A percentile compares a stretch with the other conserved stretches of the same genome.
phyloP scores from a whole-genome alignment of 1,284 basidiomycete species.

The Inonotus obliquus region DNA sequence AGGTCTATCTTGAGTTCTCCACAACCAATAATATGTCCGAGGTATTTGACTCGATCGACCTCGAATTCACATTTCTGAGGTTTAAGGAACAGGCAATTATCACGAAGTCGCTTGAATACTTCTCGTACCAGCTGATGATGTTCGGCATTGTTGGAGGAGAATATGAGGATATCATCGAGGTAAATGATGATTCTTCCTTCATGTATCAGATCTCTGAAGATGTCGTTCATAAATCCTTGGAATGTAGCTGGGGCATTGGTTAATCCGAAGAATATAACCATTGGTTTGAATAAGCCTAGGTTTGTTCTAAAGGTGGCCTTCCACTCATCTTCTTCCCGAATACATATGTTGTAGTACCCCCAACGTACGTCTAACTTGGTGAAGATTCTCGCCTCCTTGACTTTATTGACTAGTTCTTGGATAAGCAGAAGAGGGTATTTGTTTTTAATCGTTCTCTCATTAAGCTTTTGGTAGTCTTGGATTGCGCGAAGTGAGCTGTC shows the following conservation, averaged over 20 bases:
- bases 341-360: conserved; percentile 27
- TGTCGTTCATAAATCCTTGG: not conserved
- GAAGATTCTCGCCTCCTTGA: conserved; percentile 29
- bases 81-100: not conserved
- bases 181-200: not conserved
- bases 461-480: conserved; percentile 36
- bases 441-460: conserved; percentile 34
- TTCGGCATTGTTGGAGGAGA: not conserved
- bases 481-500: conserved; percentile 12
- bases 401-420: conserved; percentile 29
- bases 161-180: not conserved
- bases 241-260: not conserved
- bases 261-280: not conserved
- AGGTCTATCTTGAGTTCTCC: not conserved
- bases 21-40: not conserved
- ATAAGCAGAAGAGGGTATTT: conserved; percentile 34
- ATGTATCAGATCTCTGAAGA: not conserved
- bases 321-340: not conserved
- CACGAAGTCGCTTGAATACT: not conserved
- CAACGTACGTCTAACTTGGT: conserved; percentile 33
- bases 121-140: not conserved
- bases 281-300: not conserved
- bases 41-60: not conserved
- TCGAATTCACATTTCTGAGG: not conserved
- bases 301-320: not conserved